Evolutionary conservation across 768 basidiomycete genomes (phyloP).

Genomic region (Leccinum rimulosum): DNA sequence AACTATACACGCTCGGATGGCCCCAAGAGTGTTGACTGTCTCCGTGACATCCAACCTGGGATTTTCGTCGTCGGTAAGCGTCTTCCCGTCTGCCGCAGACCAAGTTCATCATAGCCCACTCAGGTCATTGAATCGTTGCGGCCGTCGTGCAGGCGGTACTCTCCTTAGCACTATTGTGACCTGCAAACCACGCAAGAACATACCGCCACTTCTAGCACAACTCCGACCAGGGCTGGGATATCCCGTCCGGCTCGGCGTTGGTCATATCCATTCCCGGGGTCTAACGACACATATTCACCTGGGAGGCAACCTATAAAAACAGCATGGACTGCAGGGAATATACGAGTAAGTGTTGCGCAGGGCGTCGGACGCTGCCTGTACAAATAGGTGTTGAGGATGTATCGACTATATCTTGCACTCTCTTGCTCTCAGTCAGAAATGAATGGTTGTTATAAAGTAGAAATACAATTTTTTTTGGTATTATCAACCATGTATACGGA

Average conservation of each 20-base stretch:
- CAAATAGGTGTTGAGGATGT: background rate
- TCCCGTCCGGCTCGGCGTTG: background rate
- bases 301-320: background rate
- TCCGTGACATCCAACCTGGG: constrained; percentile 1
- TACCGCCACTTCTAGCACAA: constrained; percentile 26
- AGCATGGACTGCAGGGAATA: background rate
- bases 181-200: constrained; percentile 60
- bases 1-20: background rate
- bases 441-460: too few species aligned
- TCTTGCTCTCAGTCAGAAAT: too few species aligned
- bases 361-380: background rate
- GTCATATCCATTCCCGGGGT: background rate
- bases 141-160: constrained; percentile 83
- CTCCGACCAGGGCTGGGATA: background rate
- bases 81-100: background rate
- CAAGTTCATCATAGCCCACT: background rate
- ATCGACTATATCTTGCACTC: background rate
- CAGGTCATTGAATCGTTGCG: constrained; percentile 84
- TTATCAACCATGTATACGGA: background rate
- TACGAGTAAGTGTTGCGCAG: background rate
- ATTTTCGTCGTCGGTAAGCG: constrained; percentile 26
- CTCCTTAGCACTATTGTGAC: constrained; percentile 70
- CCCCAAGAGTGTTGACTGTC: background rate
- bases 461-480: background rate
- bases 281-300: background rate